Percentiles rank a stretch among this genome's conserved stretches.
Evolutionary conservation across 108 stramenopile species (phyloP).

Genomic region (Skeletonema grethae): DNA sequence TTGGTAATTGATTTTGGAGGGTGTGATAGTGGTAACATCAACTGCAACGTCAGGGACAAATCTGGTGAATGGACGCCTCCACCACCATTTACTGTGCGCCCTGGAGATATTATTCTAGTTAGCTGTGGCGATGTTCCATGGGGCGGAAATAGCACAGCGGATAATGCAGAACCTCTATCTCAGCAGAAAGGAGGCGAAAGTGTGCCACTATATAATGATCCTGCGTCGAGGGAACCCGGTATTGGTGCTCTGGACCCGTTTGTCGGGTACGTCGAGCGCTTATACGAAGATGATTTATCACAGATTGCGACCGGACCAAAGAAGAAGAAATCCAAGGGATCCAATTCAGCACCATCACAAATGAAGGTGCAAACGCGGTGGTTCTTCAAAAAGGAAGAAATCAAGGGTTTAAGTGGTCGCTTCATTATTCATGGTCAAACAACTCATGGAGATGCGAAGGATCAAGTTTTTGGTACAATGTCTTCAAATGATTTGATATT

Average conservation of each 20-base stretch:
- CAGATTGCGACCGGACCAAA: conserved; percentile 35
- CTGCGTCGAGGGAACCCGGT: conserved; percentile 34
- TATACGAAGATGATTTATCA: conserved; percentile 54
- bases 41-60: background rate
- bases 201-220: conserved; percentile 33
- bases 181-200: conserved; percentile 6
- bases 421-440: conserved; percentile 38
- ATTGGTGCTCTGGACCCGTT: conserved; percentile 53
- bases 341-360: background rate
- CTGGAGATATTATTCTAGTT: conserved; percentile 60
- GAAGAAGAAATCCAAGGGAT: conserved; percentile 25
- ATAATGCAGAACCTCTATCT: background rate
- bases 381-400: conserved; percentile 60
- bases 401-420: conserved; percentile 50
- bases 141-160: conserved; percentile 1
- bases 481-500: conserved; percentile 58
- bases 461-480: conserved; percentile 37
- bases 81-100: conserved; percentile 34
- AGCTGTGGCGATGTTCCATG: conserved; percentile 45
- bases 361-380: conserved; percentile 16
- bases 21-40: background rate
- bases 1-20: conserved; percentile 33
- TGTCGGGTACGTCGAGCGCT: conserved; percentile 63
- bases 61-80: conserved; percentile 23
- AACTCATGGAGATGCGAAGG: conserved; percentile 23